A percentile compares a stretch with the other conserved stretches of the same genome.
phyloP scores from a whole-genome alignment of 305 asterid genomes.

The Fraxinus angustifolia region DNA sequence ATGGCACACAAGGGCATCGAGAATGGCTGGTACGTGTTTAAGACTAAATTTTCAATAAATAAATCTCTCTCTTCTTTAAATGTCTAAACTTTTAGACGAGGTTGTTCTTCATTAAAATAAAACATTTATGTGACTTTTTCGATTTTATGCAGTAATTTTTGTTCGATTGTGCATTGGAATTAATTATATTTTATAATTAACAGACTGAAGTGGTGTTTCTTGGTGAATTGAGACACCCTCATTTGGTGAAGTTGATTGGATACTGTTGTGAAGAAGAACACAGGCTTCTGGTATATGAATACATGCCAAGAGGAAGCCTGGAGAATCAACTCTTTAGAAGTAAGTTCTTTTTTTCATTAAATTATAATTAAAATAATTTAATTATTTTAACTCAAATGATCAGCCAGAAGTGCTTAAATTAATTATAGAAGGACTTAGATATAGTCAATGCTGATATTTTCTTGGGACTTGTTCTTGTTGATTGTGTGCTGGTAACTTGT shows the following conservation, averaged over 20 bases:
- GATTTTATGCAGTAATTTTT: neutral
- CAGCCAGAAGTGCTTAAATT: neutral
- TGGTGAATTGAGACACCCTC: constrained; percentile 2
- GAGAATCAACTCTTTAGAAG: constrained; percentile 13
- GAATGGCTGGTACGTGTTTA: constrained; percentile 11
- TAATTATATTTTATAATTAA: neutral
- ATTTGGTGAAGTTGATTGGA: constrained; percentile 15
- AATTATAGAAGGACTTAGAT: neutral
- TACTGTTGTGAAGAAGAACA: constrained; percentile 11
- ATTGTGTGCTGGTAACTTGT: neutral
- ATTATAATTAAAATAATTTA: neutral
- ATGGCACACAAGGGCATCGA: constrained; percentile 6
- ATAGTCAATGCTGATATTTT: neutral
- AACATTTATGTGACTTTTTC: neutral
- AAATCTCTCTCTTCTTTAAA: neutral
- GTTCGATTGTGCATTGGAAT: neutral
- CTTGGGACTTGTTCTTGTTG: neutral
- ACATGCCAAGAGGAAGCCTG: constrained; percentile 13
- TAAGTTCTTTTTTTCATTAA: neutral
- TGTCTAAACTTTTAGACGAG: neutral
- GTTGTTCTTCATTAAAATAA: neutral
- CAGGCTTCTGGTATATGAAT: constrained; percentile 13
- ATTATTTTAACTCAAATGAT: neutral
- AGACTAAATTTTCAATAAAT: neutral
- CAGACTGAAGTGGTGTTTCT: constrained; percentile 10